Evolutionary conservation across 2,329 filamentous ascomycete species (phyloP).

Genomic region (Colletotrichum orbiculare): DNA sequence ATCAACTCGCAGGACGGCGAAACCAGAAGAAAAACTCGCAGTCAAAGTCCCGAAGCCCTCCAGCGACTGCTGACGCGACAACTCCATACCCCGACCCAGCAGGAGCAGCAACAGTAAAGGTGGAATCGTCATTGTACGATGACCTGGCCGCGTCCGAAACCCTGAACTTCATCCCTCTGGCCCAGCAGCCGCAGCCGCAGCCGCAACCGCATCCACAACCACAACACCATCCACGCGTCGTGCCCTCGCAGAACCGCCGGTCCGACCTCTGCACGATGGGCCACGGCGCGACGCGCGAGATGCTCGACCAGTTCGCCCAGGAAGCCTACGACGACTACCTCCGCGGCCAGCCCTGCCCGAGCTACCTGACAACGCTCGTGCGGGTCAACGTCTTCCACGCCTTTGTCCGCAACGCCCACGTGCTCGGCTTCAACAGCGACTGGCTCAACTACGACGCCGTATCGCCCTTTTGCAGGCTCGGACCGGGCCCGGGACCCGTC

Average conservation of each 20-base stretch:
- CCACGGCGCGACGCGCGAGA: background rate
- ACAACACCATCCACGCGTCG: background rate
- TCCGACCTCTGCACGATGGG: constrained; percentile 13
- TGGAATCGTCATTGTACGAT: background rate
- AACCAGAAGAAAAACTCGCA: constrained; percentile 2
- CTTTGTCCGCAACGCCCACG: constrained; percentile 27
- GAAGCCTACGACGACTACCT: constrained; percentile 21
- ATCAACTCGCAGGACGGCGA: background rate
- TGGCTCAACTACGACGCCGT: constrained; percentile 38
- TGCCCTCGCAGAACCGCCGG: background rate
- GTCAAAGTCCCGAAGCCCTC: background rate
- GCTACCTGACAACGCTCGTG: constrained; percentile 30
- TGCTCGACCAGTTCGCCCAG: constrained; percentile 22
- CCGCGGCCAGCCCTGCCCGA: background rate
- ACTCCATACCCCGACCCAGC: background rate
- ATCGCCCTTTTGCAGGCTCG: constrained; percentile 37
- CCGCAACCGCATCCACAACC: background rate
- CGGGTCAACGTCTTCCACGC: constrained; percentile 38
- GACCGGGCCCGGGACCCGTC: constrained; percentile 1
- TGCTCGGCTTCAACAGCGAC: constrained; percentile 24
- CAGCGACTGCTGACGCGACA: no score
- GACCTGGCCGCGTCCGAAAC: background rate
- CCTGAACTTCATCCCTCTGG: background rate
- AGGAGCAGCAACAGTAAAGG: background rate
- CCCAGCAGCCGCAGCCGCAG: background rate